Evolutionary conservation across 2,329 filamentous ascomycete genomes (phyloP), one percentile per base, ranked within the genome.

Genomic region (Eurotiales sp.): DNA sequence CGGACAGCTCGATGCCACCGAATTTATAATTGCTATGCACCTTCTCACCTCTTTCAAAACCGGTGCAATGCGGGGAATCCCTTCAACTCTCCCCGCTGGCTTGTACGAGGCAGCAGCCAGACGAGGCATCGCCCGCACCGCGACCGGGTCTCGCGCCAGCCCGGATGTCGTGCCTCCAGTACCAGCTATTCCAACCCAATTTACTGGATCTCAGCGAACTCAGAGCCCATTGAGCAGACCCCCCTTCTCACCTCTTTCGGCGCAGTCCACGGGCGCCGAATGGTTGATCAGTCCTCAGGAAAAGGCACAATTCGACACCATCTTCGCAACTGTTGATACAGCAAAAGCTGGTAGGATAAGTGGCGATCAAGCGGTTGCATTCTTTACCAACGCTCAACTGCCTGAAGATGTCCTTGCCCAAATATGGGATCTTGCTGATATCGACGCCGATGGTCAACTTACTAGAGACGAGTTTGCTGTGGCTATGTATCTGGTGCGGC

Each of bases 11-110:
- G 87, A 91, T 52, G 79, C 85, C 61, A 92, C 90, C 12, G 93
- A 97, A 63, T 99, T 99, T 67, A 88, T 96, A 65, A 95, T 99
- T 64, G 93, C 93, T 41, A 99, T 99, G 93, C 93, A 99, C 69
- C 77, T 99, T 55, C 79, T 99, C 56, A 92, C 90, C 12, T 96
- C 90, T 11, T 90, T 89, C 73, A 96, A 95, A 76, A 87, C 85
- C 11, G 88, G 90, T 19, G 79, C 84, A 25, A 80, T 99, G 68
- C 85, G 89, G 57, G 84, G 81, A 17, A 78, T 97, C 51, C 93
- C 93, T 1, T 86, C 77, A 55, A 82, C 87, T 22, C 80, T 99
- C 2, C 93, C 93, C 5, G 84, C 88, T 11, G 88, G 86, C 10
- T 76, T 99, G 4, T 96, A 95, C 64, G 93, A 99, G 64, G 92